A percentile compares a stretch with the other conserved stretches of the same genome.
These are phyloP conservation scores for Wickerhamomyces rabaulensis DNA, from an alignment of 805 yeast genomes.

Conservation along the genomic window DNA sequence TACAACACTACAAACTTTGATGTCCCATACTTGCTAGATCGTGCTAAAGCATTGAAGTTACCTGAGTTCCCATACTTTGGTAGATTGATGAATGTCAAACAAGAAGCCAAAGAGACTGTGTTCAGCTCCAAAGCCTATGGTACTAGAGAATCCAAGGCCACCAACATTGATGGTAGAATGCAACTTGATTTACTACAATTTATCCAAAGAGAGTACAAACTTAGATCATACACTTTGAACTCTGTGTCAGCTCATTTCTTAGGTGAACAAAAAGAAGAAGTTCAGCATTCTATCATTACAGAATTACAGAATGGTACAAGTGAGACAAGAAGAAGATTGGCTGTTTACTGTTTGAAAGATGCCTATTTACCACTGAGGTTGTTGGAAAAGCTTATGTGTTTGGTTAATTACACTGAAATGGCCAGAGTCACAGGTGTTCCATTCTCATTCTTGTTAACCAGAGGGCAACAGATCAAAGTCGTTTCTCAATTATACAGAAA, in stretches of 20 bases:
- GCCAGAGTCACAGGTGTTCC: constrained; percentile 99
- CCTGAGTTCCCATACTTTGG: constrained; percentile 81
- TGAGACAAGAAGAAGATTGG: constrained; percentile 90
- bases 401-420: constrained; percentile 97
- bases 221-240: constrained; percentile 90
- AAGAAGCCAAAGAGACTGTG: constrained; percentile 73
- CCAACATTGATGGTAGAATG: constrained; percentile 93
- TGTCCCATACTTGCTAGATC: constrained; percentile 83
- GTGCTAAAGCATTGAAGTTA: constrained; percentile 72
- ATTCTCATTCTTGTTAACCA: constrained; percentile 74
- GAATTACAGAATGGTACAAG: constrained; percentile 88
- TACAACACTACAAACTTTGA: constrained; percentile 94
- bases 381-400: constrained; percentile 89
- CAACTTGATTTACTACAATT: constrained; percentile 91
- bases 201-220: constrained; percentile 89
- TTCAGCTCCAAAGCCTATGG: constrained; percentile 97
- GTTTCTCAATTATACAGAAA: constrained; percentile 92
- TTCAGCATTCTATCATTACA: constrained; percentile 93
- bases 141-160: constrained; percentile 85
- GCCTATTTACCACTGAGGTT: constrained; percentile 87
- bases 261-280: constrained; percentile 97
- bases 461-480: constrained; percentile 98
- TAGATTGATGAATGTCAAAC: constrained; percentile 59
- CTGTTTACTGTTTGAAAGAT: constrained; percentile 95
- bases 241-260: constrained; percentile 92